Percentiles rank a stretch among this genome's conserved stretches.
phyloP scores from a whole-genome alignment of 208 protist species.

The Trypanosoma avium region DNA sequence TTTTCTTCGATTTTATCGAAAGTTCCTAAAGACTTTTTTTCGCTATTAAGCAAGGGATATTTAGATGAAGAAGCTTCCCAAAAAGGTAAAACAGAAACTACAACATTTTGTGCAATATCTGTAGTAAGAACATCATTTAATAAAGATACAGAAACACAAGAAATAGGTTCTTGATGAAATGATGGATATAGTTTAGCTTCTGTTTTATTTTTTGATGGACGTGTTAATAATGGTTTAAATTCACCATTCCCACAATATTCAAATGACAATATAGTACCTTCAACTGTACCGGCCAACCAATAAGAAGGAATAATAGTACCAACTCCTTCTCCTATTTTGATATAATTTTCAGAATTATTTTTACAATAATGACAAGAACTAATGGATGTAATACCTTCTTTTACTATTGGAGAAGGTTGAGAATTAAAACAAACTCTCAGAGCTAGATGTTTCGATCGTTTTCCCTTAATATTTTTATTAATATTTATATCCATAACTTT shows the following conservation, averaged over 20 bases:
- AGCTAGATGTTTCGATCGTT: slow-evolving; percentile 7
- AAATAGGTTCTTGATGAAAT: slow-evolving; percentile 78
- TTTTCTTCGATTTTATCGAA: too few species aligned
- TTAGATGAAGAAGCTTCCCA: not conserved
- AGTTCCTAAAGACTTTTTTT: too few species aligned
- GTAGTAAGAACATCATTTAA: slow-evolving; percentile 69
- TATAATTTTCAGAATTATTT: not conserved
- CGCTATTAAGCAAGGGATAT: too few species aligned
- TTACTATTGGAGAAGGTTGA: slow-evolving; percentile 37
- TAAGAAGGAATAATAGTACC: slow-evolving; percentile 49
- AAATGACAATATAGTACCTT: slow-evolving; percentile 45
- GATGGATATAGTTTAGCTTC: slow-evolving; percentile 33
- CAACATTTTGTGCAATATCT: slow-evolving; percentile 83
- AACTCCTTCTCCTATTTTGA: slow-evolving; percentile 30
- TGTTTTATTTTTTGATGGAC: slow-evolving; percentile 17
- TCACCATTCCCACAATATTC: slow-evolving; percentile 10
- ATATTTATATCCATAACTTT: too few species aligned
- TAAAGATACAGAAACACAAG: slow-evolving; percentile 63
- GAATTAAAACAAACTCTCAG: slow-evolving; percentile 24
- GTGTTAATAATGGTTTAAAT: slow-evolving; percentile 8
- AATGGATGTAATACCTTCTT: slow-evolving; percentile 60
- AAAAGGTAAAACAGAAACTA: slow-evolving; percentile 54
- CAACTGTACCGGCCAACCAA: slow-evolving; percentile 67
- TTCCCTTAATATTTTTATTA: too few species aligned
- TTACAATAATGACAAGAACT: slow-evolving; percentile 18